Percentiles rank a stretch among this genome's conserved stretches.
Evolutionary conservation across 257 asterid genomes (phyloP).

Genomic region (Solanum sparsipilum): DNA sequence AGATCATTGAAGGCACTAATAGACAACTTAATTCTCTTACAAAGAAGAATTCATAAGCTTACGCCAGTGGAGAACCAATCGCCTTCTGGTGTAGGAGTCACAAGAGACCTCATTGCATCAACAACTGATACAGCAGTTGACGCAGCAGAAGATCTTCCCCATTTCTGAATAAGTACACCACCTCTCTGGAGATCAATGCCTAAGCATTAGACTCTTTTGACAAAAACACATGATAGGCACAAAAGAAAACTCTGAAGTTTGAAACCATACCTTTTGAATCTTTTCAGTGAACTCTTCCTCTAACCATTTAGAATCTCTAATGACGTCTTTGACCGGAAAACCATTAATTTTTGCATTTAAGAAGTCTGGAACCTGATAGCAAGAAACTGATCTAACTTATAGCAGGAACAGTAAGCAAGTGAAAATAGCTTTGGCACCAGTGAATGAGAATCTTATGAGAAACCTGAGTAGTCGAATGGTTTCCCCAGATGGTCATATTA

Average conservation of each 20-base stretch:
- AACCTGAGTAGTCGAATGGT: conserved; percentile 98
- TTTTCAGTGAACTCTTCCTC: conserved; percentile 84
- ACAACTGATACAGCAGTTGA: conserved; percentile 82
- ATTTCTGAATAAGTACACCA: conserved; percentile 82
- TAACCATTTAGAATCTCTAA: conserved; percentile 74
- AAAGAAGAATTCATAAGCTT: conserved; percentile 18
- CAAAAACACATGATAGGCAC: background rate
- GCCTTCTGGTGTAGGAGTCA: conserved; percentile 84
- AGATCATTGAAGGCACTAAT: background rate
- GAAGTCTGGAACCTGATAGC: conserved; percentile 76
- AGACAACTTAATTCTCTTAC: background rate
- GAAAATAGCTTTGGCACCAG: background rate
- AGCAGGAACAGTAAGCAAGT: background rate
- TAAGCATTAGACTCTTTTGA: background rate
- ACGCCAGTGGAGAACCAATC: conserved; percentile 95
- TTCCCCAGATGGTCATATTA: conserved; percentile 94
- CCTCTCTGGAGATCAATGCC: conserved; percentile 57
- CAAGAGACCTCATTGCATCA: conserved; percentile 81
- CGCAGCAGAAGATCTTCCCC: conserved; percentile 99
- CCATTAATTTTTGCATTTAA: conserved; percentile 80
- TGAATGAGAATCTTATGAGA: background rate
- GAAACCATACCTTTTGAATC: conserved; percentile 60
- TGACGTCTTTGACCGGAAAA: conserved; percentile 67
- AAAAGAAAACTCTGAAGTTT: background rate
- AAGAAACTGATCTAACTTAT: background rate